These are phyloP conservation scores for Aspergillus floridensis DNA, from an alignment of 2,329 filamentous ascomycete genomes.

Conservation along the genomic window DNA sequence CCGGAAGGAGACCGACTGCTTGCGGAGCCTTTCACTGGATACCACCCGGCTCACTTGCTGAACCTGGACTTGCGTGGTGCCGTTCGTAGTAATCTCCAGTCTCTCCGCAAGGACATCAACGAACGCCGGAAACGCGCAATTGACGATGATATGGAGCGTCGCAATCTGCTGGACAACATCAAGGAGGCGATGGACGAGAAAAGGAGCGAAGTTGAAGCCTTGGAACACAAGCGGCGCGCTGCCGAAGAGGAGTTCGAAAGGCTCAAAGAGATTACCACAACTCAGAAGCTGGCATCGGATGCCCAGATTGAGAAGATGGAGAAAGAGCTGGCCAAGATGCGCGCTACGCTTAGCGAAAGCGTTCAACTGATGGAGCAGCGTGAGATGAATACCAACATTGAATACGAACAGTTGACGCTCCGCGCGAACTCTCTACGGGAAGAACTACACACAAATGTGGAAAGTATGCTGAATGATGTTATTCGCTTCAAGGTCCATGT, in stretches of 20 bases:
- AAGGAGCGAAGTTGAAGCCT: slow-evolving; percentile 82
- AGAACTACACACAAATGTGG: slow-evolving; percentile 95
- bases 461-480: slow-evolving; percentile 92
- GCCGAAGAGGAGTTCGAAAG: slow-evolving; percentile 93
- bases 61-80: slow-evolving; percentile 83
- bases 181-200: slow-evolving; percentile 98
- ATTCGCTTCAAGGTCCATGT: slow-evolving; percentile 99
- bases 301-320: slow-evolving; percentile 98
- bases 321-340: slow-evolving; percentile 94
- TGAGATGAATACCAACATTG: slow-evolving; percentile 94
- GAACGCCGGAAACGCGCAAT: slow-evolving; percentile 78
- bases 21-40: slow-evolving; percentile 77
- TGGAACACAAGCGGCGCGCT: slow-evolving; percentile 82
- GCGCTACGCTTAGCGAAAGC: slow-evolving; percentile 75
- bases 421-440: slow-evolving; percentile 82
- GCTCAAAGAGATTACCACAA: slow-evolving; percentile 81
- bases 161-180: slow-evolving; percentile 89
- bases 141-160: slow-evolving; percentile 90
- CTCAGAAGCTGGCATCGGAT: slow-evolving; percentile 84
- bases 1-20: slow-evolving; percentile 72
- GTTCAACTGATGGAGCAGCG: slow-evolving; percentile 90
- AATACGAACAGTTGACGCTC: slow-evolving; percentile 90
- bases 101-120: slow-evolving; percentile 85
- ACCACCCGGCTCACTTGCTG: slow-evolving; percentile 82
- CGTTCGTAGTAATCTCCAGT: slow-evolving; percentile 74